Conservation (phyloP, 176 grass and related monocot genomes). For the Avena eriantha region DNA sequence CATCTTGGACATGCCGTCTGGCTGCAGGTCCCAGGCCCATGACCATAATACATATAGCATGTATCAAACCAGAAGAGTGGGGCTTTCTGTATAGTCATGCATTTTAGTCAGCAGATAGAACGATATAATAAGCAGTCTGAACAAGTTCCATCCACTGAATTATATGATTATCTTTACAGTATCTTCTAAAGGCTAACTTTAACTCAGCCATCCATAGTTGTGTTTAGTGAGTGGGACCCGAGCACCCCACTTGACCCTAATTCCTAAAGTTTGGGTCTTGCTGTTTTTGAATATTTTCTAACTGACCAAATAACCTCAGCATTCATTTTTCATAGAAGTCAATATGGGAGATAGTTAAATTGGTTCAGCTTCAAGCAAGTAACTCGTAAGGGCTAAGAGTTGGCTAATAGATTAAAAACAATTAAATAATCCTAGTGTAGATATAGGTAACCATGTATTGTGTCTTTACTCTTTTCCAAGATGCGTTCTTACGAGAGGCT, state of each 20-base stretch:
- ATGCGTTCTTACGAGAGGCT: background rate
- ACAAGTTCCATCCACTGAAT: background rate
- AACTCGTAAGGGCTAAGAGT: background rate
- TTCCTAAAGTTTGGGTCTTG: background rate
- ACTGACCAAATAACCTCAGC: background rate
- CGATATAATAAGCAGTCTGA: background rate
- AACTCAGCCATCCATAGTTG: background rate
- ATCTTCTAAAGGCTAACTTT: background rate
- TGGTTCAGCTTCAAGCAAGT: slow-evolving; percentile 3
- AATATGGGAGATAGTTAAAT: background rate
- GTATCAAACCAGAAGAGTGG: too few species aligned
- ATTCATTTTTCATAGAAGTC: slow-evolving; percentile 14
- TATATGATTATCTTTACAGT: background rate
- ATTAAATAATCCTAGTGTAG: background rate
- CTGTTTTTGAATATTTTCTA: too few species aligned
- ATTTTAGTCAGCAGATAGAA: background rate
- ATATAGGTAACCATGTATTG: slow-evolving; percentile 12
- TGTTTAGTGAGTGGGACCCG: background rate
- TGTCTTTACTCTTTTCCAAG: slow-evolving; percentile 19
- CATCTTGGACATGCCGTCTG: background rate
- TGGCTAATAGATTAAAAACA: too few species aligned
- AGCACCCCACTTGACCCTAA: slow-evolving; percentile 1
- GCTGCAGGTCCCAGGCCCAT: background rate
- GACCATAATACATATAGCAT: background rate
- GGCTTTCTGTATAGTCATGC: too few species aligned